Percentiles rank a stretch among this genome's conserved stretches.
Evolutionary conservation across 2,329 filamentous ascomycete genomes (phyloP).

Genomic region (Diaporthe longicolla): DNA sequence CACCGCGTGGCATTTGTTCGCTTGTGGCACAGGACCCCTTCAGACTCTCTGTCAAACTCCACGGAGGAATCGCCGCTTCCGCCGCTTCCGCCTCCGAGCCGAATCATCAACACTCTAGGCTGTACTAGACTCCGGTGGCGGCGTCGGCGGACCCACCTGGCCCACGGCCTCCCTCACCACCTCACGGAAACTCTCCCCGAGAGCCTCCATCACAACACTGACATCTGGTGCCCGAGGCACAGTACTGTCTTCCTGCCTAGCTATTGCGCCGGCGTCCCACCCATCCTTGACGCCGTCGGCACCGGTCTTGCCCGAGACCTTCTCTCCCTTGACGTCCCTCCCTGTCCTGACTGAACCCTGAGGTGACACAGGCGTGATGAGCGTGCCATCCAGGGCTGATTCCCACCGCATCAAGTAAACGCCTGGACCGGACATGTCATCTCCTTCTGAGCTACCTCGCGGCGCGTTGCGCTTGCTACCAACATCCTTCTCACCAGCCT

Average conservation of each 20-base stretch:
- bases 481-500: constrained; percentile 3
- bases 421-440: constrained; percentile 73
- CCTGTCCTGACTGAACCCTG: constrained; percentile 68
- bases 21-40: neutral
- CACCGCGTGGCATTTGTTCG: neutral
- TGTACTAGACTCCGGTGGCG: neutral
- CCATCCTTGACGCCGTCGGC: constrained; percentile 46
- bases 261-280: constrained; percentile 42
- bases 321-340: constrained; percentile 63
- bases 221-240: constrained; percentile 39
- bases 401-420: constrained; percentile 82
- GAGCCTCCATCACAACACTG: constrained; percentile 30
- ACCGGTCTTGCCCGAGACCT: constrained; percentile 60
- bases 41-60: neutral
- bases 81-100: neutral
- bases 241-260: constrained; percentile 33
- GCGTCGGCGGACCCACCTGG: constrained; percentile 26
- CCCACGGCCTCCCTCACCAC: constrained; percentile 35
- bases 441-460: constrained; percentile 21
- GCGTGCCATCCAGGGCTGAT: constrained; percentile 76
- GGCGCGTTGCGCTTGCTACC: constrained; percentile 8
- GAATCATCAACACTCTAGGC: neutral
- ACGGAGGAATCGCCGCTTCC: neutral
- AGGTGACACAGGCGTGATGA: constrained; percentile 72
- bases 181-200: constrained; percentile 35